These are phyloP conservation scores for Diophrys sp. DNA, from an alignment of 73 alveolate genomes.

Conservation along the genomic window DNA sequence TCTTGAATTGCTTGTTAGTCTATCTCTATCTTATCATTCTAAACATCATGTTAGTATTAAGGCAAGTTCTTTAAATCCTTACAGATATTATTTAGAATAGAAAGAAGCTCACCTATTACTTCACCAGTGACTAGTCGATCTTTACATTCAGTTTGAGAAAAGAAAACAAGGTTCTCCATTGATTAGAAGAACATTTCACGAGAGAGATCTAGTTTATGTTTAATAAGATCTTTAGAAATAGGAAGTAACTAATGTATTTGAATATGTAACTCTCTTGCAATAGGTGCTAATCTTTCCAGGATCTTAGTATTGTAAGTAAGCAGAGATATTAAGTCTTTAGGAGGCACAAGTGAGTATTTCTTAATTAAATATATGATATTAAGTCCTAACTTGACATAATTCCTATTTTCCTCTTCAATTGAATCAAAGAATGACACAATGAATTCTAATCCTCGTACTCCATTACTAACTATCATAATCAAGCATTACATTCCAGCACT, in stretches of 20 bases:
- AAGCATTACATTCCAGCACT: conserved; percentile 3
- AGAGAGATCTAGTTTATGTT: too few relatives aligned
- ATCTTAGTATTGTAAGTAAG: background rate
- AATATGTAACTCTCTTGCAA: too few relatives aligned
- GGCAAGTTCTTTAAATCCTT: too few relatives aligned
- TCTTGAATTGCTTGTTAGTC: background rate
- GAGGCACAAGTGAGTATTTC: background rate
- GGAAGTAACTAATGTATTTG: too few relatives aligned
- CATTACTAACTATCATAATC: conserved; percentile 14
- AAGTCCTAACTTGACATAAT: conserved; percentile 27
- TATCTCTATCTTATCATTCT: too few relatives aligned
- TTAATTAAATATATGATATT: conserved; percentile 23
- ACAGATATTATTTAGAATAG: background rate
- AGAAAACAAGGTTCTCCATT: too few relatives aligned
- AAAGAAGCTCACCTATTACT: background rate
- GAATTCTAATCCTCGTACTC: conserved; percentile 23
- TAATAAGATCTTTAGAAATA: too few relatives aligned
- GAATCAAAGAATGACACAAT: conserved; percentile 20
- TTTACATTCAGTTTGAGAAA: background rate
- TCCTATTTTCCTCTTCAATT: conserved; percentile 38
- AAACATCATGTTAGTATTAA: too few relatives aligned
- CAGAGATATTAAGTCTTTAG: background rate
- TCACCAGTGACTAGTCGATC: background rate
- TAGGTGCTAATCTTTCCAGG: conserved; percentile 3
- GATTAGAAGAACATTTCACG: too few relatives aligned